phyloP scores from a whole-genome alignment of 768 basidiomycete genomes.

The Tephrocybe rancida region DNA sequence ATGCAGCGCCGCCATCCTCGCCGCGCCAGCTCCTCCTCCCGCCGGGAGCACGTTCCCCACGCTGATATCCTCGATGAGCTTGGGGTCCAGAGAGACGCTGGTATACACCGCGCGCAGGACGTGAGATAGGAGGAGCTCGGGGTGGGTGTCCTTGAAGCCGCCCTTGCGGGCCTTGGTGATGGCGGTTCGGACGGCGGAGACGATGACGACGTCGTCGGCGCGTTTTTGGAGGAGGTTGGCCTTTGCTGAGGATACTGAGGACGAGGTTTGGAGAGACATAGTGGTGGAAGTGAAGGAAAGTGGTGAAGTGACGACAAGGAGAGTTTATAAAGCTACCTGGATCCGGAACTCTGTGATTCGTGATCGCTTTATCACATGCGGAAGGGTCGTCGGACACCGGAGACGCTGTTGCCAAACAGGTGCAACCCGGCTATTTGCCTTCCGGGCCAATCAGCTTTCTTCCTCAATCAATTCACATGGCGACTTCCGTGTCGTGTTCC shows the following conservation, averaged over 20 bases:
- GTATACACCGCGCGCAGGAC: slow-evolving; percentile 76
- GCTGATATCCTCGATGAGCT: slow-evolving; percentile 80
- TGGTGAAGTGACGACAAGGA: background rate
- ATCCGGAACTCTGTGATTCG: background rate
- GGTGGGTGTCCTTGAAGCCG: slow-evolving; percentile 88
- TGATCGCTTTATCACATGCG: slow-evolving; percentile 1
- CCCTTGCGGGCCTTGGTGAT: slow-evolving; percentile 90
- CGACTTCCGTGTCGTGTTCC: background rate
- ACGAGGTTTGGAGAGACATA: slow-evolving; percentile 7
- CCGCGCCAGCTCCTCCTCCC: slow-evolving; percentile 77
- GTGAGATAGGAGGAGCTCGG: slow-evolving; percentile 79
- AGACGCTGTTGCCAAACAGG: slow-evolving; percentile 2
- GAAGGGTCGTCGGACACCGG: too few relatives aligned
- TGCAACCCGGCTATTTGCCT: background rate
- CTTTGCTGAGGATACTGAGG: slow-evolving; percentile 42
- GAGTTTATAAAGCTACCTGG: background rate
- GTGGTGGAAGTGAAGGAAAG: background rate
- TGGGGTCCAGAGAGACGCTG: slow-evolving; percentile 71
- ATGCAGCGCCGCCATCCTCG: slow-evolving; percentile 86
- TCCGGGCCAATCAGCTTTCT: background rate
- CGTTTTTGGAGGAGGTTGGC: slow-evolving; percentile 67
- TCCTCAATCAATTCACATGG: background rate
- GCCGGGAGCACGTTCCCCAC: slow-evolving; percentile 91
- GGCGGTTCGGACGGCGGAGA: slow-evolving; percentile 86
- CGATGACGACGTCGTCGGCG: slow-evolving; percentile 89